Base-by-base conservation (phyloP, 768 basidiomycete genomes). In the Boletus sp. region DNA sequence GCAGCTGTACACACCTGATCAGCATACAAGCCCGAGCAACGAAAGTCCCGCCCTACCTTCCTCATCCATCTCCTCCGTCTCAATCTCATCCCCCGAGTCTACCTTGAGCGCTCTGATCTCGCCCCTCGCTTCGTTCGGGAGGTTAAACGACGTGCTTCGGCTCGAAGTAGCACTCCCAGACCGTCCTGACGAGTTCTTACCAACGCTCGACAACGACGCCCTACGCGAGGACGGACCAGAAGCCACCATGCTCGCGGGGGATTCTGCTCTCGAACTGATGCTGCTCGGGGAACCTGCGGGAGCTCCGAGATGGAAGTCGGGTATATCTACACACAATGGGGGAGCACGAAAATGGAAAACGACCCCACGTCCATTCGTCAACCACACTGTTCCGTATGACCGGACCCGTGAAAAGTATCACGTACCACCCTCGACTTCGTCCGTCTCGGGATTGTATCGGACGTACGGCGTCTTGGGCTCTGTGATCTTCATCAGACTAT, bases 401-500 rank as follows among this genome's bases (percentile, higher is more conserved):
- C 15, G 9, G 7, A 27, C 25, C 15, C 19, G 8, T 10, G 15
- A 3, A 43, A 25, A 11, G 2, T 1, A 3, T 21, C n/a, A 72
- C 76, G 66, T 70, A 93, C 94, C 92, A 58, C 88, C 85, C 71
- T 93, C 91, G 40, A 93, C 74, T 50, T 81, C 80, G 69, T 93
- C 91, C n/a, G 87, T 86, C 67, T 88, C 86, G 3, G 90, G 81
- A 64, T 93, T 89, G 71, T 93, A 95, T 61, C 92, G 79, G 50
- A 98, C 94, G 72, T 90, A 98, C 2, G 94, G 94, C 10, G 94
- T 98, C 81, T 98, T 98, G 50, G 94, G 94, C 66, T 98, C 94
- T 3, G 91, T 93, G 66, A 98, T 98, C 83, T 97, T 98, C 94
- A 97, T 98, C 67, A 93, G 76, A 59, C 91, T 94, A 65, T 96